phyloP scores from a whole-genome alignment of 2,329 filamentous ascomycete species.

The Xylariaceae sp. region DNA sequence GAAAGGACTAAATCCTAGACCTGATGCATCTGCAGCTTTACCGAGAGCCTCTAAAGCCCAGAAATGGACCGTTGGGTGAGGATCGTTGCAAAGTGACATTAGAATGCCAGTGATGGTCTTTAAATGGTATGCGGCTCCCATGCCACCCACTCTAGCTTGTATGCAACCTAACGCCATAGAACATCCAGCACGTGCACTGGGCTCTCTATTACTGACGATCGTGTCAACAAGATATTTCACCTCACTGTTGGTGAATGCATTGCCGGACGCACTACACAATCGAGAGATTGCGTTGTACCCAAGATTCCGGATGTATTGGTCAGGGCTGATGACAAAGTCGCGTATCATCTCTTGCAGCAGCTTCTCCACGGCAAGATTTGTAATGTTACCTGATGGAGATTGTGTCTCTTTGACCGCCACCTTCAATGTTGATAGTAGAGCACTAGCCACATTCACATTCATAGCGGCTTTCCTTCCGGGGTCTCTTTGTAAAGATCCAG shows the following conservation, averaged over 20 bases:
- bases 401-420: slow-evolving; percentile 79
- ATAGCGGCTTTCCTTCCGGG: slow-evolving; percentile 86
- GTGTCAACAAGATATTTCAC: slow-evolving; percentile 91
- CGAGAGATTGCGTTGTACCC: slow-evolving; percentile 82
- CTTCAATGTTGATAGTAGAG: slow-evolving; percentile 74
- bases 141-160: slow-evolving; percentile 91
- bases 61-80: slow-evolving; percentile 91
- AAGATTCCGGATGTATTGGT: slow-evolving; percentile 80
- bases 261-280: slow-evolving; percentile 80
- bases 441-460: slow-evolving; percentile 81
- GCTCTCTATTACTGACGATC: slow-evolving; percentile 90
- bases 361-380: slow-evolving; percentile 72
- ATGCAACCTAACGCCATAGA: slow-evolving; percentile 91
- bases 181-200: slow-evolving; percentile 87
- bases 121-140: slow-evolving; percentile 93
- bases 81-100: slow-evolving; percentile 96
- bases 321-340: slow-evolving; percentile 74
- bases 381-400: slow-evolving; percentile 68
- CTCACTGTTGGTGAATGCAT: slow-evolving; percentile 81
- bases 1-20: slow-evolving; percentile 85
- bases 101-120: slow-evolving; percentile 97
- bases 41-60: slow-evolving; percentile 91
- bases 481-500: slow-evolving; percentile 75
- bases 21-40: slow-evolving; percentile 84
- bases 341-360: slow-evolving; percentile 71